phyloP scores from a whole-genome alignment of 805 yeast genomes.

The Lachancea meyersii region DNA sequence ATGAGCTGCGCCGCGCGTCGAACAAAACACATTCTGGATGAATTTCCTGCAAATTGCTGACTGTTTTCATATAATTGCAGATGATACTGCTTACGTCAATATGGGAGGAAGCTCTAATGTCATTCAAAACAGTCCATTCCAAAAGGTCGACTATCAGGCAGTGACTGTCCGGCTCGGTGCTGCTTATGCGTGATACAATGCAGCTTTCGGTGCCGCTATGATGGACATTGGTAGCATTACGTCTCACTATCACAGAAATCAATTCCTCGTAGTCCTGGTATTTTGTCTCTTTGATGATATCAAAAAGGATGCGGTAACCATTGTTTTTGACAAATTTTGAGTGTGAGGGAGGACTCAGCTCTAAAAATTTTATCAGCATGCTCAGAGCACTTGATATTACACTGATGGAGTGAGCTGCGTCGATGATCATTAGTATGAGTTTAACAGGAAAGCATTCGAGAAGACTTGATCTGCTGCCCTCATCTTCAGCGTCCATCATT shows the following conservation, averaged over 20 bases:
- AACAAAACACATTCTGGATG: slow-evolving; percentile 22
- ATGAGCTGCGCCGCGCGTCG: slow-evolving; percentile 28
- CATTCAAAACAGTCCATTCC: slow-evolving; percentile 35
- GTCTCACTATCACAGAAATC: slow-evolving; percentile 44
- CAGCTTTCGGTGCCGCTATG: neutral
- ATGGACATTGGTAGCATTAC: slow-evolving; percentile 14
- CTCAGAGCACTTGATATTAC: slow-evolving; percentile 16
- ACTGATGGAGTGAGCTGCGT: slow-evolving; percentile 2
- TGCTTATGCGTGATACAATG: neutral
- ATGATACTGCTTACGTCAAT: slow-evolving; percentile 27
- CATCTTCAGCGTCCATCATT: slow-evolving; percentile 26
- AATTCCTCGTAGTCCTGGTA: slow-evolving; percentile 34
- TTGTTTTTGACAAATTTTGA: slow-evolving; percentile 45
- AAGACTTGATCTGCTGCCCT: neutral
- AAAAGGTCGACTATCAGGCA: slow-evolving; percentile 31
- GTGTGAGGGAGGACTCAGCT: slow-evolving; percentile 42
- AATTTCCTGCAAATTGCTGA: slow-evolving; percentile 27
- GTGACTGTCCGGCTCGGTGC: neutral
- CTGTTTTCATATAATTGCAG: slow-evolving; percentile 20
- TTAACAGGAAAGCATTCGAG: slow-evolving; percentile 38
- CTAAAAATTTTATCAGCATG: slow-evolving; percentile 47
- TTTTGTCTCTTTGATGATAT: slow-evolving; percentile 37
- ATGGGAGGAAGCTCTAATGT: slow-evolving; percentile 35
- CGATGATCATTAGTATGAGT: slow-evolving; percentile 54
- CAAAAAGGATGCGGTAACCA: slow-evolving; percentile 40